These are phyloP conservation scores for Haplographium delicatum DNA, from an alignment of 495 filamentous ascomycete species.

Conservation along the genomic window DNA sequence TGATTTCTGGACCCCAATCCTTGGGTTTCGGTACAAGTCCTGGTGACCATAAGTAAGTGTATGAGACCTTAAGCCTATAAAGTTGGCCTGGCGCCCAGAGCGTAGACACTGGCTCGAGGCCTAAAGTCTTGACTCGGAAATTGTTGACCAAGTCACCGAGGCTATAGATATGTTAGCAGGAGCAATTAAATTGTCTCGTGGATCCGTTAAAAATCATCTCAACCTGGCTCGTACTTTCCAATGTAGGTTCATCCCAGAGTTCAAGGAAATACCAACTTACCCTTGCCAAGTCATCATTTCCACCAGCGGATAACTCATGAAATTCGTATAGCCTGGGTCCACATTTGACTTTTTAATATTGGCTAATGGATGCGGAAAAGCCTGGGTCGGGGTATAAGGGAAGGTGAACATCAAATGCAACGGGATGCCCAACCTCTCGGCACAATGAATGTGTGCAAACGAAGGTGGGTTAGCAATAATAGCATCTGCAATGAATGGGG, in stretches of 20 bases:
- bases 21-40: conserved; percentile 59
- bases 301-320: conserved; percentile 66
- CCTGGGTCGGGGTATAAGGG: conserved; percentile 61
- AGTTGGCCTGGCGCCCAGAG: conserved; percentile 62
- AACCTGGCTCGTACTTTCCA: too few relatives aligned
- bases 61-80: conserved; percentile 54
- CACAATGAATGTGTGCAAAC: conserved; percentile 58
- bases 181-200: too few relatives aligned
- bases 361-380: conserved; percentile 68
- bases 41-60: conserved; percentile 63
- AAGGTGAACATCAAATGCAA: conserved; percentile 64
- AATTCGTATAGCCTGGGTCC: conserved; percentile 60
- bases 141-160: conserved; percentile 61
- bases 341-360: conserved; percentile 60
- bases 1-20: conserved; percentile 59
- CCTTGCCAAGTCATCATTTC: conserved; percentile 49
- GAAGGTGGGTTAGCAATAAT: conserved; percentile 65
- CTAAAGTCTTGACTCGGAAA: conserved; percentile 55
- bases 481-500: conserved; percentile 64
- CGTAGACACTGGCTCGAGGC: conserved; percentile 55
- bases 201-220: too few relatives aligned
- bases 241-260: too few relatives aligned
- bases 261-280: conserved; percentile 1
- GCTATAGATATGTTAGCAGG: neutral
- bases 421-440: conserved; percentile 59